phyloP scores from a whole-genome alignment of 2,329 filamentous ascomycete species.

The Elsinoe necatrix region DNA sequence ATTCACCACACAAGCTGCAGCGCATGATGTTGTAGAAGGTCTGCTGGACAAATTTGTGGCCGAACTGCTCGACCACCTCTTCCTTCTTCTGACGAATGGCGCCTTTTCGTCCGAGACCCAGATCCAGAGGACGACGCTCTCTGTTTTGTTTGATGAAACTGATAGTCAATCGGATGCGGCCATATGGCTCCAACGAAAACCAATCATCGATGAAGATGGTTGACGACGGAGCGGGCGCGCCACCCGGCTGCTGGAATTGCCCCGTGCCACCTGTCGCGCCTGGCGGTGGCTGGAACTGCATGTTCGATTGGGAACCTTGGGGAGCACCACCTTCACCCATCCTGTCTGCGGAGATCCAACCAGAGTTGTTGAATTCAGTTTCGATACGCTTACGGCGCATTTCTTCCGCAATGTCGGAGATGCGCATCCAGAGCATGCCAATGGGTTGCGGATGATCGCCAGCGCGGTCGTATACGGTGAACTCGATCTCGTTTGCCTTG shows the following conservation, averaged over 20 bases:
- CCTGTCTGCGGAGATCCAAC: conserved; percentile 95
- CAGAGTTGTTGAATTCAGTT: conserved; percentile 84
- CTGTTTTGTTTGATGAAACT: conserved; percentile 87
- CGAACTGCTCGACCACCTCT: conserved; percentile 96
- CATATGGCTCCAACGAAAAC: conserved; percentile 94
- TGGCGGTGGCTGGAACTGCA: conserved; percentile 46
- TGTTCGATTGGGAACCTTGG: conserved; percentile 40
- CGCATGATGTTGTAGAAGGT: conserved; percentile 99
- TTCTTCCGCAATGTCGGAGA: conserved; percentile 95
- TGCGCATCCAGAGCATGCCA: conserved; percentile 88
- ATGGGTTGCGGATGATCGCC: conserved; percentile 84
- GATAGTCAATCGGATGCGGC: conserved; percentile 82
- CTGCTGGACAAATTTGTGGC: conserved; percentile 96
- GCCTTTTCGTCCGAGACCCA: conserved; percentile 87
- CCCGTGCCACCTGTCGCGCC: conserved; percentile 28
- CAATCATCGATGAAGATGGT: conserved; percentile 70
- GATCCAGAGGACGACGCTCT: conserved; percentile 72
- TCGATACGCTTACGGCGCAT: conserved; percentile 97
- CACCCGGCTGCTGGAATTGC: conserved; percentile 28
- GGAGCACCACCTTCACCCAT: conserved; percentile 57
- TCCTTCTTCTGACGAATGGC: conserved; percentile 97
- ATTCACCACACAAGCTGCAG: conserved; percentile 93
- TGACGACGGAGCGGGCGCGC: conserved; percentile 43
- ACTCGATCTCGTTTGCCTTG: conserved; percentile 96
- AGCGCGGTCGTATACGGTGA: conserved; percentile 95